These are phyloP conservation scores for Celoporthe dispersa DNA, from an alignment of 2,329 filamentous ascomycete genomes.

Conservation along the genomic window DNA sequence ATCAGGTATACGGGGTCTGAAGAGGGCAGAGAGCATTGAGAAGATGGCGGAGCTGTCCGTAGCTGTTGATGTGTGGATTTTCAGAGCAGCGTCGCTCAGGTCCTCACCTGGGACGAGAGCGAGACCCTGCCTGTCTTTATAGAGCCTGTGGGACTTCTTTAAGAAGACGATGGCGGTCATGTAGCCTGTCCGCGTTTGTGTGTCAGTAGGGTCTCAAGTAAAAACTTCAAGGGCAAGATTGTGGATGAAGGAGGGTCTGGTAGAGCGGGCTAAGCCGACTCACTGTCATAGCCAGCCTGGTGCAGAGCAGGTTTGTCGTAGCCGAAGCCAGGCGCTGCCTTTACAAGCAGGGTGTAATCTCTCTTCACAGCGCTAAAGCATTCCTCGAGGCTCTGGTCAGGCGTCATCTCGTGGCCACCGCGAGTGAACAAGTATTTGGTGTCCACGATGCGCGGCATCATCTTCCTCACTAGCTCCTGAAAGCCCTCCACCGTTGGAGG, in stretches of 20 bases:
- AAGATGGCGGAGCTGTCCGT: background rate
- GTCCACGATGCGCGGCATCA: constrained; percentile 60
- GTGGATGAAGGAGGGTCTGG: too few species aligned
- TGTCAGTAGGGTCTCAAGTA: background rate
- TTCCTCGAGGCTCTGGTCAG: constrained; percentile 30
- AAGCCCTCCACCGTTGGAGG: constrained; percentile 61
- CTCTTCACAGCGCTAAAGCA: constrained; percentile 16
- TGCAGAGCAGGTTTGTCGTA: constrained; percentile 43
- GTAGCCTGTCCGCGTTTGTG: constrained; percentile 37
- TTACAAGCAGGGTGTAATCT: constrained; percentile 12
- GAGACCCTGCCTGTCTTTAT: constrained; percentile 15
- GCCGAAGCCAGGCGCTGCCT: background rate
- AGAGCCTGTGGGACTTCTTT: constrained; percentile 34
- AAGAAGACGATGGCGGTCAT: constrained; percentile 49
- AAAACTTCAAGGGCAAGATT: background rate
- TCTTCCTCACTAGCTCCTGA: constrained; percentile 49
- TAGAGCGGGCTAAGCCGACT: constrained; percentile 23
- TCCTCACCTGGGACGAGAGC: constrained; percentile 4
- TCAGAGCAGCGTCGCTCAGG: background rate
- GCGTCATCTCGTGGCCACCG: constrained; percentile 77
- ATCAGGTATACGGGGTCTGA: background rate
- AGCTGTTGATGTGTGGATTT: background rate
- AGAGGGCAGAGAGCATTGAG: background rate
- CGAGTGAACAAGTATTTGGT: constrained; percentile 74
- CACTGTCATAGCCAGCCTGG: constrained; percentile 65